Conservation (phyloP, 164 flowering plant species). For the Hamamelis virginiana region DNA sequence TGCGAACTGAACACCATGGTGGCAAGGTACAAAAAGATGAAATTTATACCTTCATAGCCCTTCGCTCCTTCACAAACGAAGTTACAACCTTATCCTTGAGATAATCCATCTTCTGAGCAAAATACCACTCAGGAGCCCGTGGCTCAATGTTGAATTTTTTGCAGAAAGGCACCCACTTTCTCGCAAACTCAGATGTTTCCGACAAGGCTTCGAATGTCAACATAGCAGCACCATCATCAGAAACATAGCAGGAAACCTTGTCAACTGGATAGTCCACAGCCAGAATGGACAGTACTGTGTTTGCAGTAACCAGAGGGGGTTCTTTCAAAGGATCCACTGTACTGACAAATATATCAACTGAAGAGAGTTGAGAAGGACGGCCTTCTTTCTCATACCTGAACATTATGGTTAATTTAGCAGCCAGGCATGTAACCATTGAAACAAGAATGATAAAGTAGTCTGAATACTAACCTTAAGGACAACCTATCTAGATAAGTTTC, state of each 20-base stretch:
- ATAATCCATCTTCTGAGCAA: conserved; percentile 66
- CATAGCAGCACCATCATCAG: conserved; percentile 85
- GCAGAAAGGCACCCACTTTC: conserved; percentile 76
- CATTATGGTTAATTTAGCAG: background rate
- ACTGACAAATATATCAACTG: conserved; percentile 67
- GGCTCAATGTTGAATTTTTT: conserved; percentile 72
- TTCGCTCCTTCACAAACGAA: conserved; percentile 65
- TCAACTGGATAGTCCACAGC: conserved; percentile 75
- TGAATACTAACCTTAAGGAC: conserved; percentile 46
- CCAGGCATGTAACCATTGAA: background rate
- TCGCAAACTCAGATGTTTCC: conserved; percentile 71
- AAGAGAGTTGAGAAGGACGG: conserved; percentile 51
- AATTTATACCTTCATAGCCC: conserved; percentile 65
- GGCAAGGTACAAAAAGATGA: background rate
- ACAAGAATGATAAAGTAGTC: background rate
- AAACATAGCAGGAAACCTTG: conserved; percentile 71
- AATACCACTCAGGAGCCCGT: conserved; percentile 70
- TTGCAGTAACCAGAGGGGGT: conserved; percentile 71
- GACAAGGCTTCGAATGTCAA: conserved; percentile 71
- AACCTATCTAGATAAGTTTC: conserved; percentile 69
- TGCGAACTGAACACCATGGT: background rate
- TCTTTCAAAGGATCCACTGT: conserved; percentile 73
- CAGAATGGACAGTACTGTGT: conserved; percentile 72
- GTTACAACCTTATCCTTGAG: conserved; percentile 60
- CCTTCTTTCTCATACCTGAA: conserved; percentile 73